Base-by-base conservation (phyloP, 2,329 filamentous ascomycete genomes). In the Lachnellula occidentalis region DNA sequence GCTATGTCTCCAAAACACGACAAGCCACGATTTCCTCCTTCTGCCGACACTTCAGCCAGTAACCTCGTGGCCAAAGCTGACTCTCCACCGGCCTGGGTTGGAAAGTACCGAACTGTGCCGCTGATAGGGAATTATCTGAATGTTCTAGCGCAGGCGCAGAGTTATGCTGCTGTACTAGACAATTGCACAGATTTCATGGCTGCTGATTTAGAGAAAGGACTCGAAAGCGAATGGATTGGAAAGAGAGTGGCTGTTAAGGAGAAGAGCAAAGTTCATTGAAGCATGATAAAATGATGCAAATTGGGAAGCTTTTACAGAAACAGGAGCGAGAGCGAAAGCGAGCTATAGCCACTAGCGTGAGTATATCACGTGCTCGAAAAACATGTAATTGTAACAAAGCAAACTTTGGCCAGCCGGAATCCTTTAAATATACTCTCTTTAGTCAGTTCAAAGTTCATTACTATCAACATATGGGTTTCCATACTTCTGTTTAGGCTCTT, bases 31-130 rank as follows among this genome's bases (percentile, higher is more conserved):
- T 53, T 51, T 24, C 62, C 63, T 41, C 47, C 56, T 41, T 46
- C 58, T n/a, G 41, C 45, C 2, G 58, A 60, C 21, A 43, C 45
- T 51, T 60, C 61, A n/a, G 61, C 54, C 17, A 43, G 48, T 36
- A 65, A 65, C 19, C 54, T 66, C 5, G 45, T 59, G 6, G 56
- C 54, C 11, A 53, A 55, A 54, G 51, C 54, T 14, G 51, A 59
- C 34, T 1, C 45, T 2, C 54, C 51, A 42, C 57, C 57, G 9
- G 54, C 43, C 14, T 59, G 57, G 57, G n/a, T 2, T 17, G 17
- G 54, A 17, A 58, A 22, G 27, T 52, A 31, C 48, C 42, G 43
- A 42, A 5, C 12, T 1, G 37, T 56, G 34, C 57, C 57, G 39
- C 42, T 59, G 39, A 59, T 59, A 36, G 57, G 54, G 31, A 52